Base-by-base conservation (phyloP, 768 basidiomycete species). In the Pilatotrama ljubarskyi region DNA sequence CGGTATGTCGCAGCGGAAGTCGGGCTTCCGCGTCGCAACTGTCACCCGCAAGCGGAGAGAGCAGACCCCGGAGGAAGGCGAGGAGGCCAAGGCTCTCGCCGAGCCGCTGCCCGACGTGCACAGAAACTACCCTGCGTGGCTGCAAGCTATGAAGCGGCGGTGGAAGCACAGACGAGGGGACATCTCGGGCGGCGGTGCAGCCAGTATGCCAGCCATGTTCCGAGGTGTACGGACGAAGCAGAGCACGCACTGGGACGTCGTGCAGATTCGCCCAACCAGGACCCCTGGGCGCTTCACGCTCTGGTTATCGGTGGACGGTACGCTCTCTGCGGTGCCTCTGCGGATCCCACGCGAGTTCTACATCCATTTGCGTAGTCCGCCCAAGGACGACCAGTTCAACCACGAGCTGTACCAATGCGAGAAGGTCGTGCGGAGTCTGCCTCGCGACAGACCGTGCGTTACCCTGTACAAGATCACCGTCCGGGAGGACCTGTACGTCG, bases 281-380 rank as follows among this genome's bases (percentile, higher is more conserved):
- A 83, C 81, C 41, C 80, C 86, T 11, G 96, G 97, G 11, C 87
- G 93, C 20, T 98, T 89, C 73, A 82, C 84, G 18, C 73, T 98
- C 37, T 98, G 96, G 96, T 78, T 97, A 6, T 88, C 86, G 0
- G 84, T 93, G 29, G 90, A 93, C 49, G 81, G 84, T 11, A 86
- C 88, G 51, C 82, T 98, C 36, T 80, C 90, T n/a, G 77, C 88
- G 17, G 81, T 96, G 22, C 85, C 90, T 14, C 79, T 99, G 17
- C 85, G 94, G 2, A 87, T 99, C 43, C 88, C 92, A 2, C 84
- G 96, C 36, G 87, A 95, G 68, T 97, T 98, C 73, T 98, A 96
- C 73, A 80, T 98, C 59, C 95, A 98, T 69, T 80, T 96, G 57
- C 88, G 94, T 72, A 82, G 81, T 20, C 78, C 86, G 0, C 80